Conservation (phyloP, 2,329 filamentous ascomycete genomes). For the Scytalidium sp. region DNA sequence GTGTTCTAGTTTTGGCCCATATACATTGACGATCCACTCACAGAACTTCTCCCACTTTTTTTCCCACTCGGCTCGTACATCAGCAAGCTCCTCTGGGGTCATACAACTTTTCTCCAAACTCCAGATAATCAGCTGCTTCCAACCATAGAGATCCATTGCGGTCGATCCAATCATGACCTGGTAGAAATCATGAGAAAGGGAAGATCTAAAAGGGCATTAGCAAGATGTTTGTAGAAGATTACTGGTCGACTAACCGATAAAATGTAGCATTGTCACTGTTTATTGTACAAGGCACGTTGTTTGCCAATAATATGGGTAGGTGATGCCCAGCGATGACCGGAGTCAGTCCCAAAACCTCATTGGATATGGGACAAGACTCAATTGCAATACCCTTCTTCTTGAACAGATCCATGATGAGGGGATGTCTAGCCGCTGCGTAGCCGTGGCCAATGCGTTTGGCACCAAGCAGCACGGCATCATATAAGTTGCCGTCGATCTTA, state of each 20-base stretch:
- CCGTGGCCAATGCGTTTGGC: slow-evolving; percentile 73
- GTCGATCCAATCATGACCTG: slow-evolving; percentile 68
- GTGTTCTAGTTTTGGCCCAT: slow-evolving; percentile 22
- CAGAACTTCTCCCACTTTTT: slow-evolving; percentile 58
- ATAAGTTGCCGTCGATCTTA: slow-evolving; percentile 63
- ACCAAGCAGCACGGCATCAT: slow-evolving; percentile 63
- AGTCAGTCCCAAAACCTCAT: slow-evolving; percentile 70
- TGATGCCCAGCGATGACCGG: slow-evolving; percentile 62
- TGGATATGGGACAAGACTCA: slow-evolving; percentile 76
- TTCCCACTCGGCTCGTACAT: slow-evolving; percentile 44
- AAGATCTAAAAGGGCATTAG: slow-evolving; percentile 47
- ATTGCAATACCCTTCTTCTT: slow-evolving; percentile 62
- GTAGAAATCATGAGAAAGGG: slow-evolving; percentile 74
- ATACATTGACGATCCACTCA: slow-evolving; percentile 43
- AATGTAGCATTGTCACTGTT: slow-evolving; percentile 74
- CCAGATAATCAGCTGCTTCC: slow-evolving; percentile 66
- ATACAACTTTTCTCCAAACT: slow-evolving; percentile 61
- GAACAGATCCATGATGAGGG: slow-evolving; percentile 63
- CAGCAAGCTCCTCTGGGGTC: slow-evolving; percentile 36
- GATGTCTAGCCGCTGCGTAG: slow-evolving; percentile 66
- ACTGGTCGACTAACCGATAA: slow-evolving; percentile 54
- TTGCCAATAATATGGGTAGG: slow-evolving; percentile 66
- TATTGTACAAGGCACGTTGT: slow-evolving; percentile 69
- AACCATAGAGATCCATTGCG: slow-evolving; percentile 65
- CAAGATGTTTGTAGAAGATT: background rate